These are phyloP conservation scores for Pythium sp. DNA, from an alignment of 352 stramenopile species.

Conservation along the genomic window DNA sequence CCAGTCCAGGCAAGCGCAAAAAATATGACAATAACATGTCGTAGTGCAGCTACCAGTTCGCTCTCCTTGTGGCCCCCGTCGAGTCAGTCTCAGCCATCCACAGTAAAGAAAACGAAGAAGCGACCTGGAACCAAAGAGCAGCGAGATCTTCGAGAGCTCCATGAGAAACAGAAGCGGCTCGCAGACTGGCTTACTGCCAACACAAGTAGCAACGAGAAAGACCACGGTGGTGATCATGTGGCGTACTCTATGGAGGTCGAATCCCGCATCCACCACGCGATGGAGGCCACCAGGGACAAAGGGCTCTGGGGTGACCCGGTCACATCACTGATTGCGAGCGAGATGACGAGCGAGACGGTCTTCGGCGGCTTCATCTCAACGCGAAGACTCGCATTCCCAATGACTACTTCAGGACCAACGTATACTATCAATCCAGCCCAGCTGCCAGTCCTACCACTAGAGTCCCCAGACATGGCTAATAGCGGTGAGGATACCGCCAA, in stretches of 20 bases:
- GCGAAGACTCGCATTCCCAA: constrained; percentile 27
- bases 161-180: constrained; percentile 14
- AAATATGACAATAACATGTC: too few relatives aligned
- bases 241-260: constrained; percentile 41
- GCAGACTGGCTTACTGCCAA: constrained; percentile 9
- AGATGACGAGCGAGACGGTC: constrained; percentile 56
- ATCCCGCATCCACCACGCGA: constrained; percentile 28
- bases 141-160: constrained; percentile 14
- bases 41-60: not conserved
- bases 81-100: not conserved
- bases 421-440: not conserved
- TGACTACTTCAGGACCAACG: not conserved
- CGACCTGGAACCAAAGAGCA: not conserved
- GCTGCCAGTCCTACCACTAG: not conserved
- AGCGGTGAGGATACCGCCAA: not conserved
- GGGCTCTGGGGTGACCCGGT: constrained; percentile 47
- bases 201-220: constrained; percentile 12
- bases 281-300: constrained; percentile 18
- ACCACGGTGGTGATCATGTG: not conserved
- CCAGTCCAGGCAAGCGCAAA: not conserved
- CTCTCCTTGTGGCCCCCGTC: not conserved
- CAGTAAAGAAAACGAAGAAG: constrained; percentile 1
- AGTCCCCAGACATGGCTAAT: not conserved
- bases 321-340: constrained; percentile 41
- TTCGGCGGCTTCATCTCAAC: constrained; percentile 45